phyloP scores from a whole-genome alignment of 345 rosid genomes.

The Barbarea vulgaris region DNA sequence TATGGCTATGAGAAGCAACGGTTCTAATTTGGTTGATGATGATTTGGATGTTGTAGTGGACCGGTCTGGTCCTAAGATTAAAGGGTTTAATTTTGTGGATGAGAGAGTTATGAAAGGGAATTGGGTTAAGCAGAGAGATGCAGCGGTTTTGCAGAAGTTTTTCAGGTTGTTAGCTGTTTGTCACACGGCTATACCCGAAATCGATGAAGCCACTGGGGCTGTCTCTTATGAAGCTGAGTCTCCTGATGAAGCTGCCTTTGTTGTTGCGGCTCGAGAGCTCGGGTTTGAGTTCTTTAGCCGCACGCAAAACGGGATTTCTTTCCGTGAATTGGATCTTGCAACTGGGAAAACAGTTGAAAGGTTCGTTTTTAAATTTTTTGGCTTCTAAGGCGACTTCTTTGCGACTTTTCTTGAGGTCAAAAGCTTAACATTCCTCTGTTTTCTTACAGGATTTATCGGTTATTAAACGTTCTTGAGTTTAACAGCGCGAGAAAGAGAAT shows the following conservation, averaged over 20 bases:
- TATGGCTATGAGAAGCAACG: conserved; percentile 69
- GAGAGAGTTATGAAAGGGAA: conserved; percentile 76
- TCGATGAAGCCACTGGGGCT: conserved; percentile 70
- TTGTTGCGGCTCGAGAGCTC: conserved; percentile 87
- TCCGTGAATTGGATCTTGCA: conserved; percentile 66
- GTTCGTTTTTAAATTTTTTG: conserved; percentile 46
- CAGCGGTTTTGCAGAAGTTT: conserved; percentile 66
- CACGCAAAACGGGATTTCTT: conserved; percentile 68
- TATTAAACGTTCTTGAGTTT: conserved; percentile 78
- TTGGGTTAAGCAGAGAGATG: conserved; percentile 63
- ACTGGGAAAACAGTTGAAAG: conserved; percentile 58
- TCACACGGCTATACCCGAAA: conserved; percentile 93
- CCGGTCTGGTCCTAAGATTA: conserved; percentile 46
- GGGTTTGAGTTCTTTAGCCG: conserved; percentile 89
- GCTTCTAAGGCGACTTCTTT: background rate
- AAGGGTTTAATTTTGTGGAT: conserved; percentile 82
- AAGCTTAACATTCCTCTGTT: conserved; percentile 40
- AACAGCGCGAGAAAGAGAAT: conserved; percentile 64
- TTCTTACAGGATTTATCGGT: conserved; percentile 60
- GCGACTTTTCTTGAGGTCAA: conserved; percentile 40
- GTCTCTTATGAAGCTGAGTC: conserved; percentile 92
- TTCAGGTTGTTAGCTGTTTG: conserved; percentile 75
- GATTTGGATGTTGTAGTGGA: conserved; percentile 45
- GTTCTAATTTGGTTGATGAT: conserved; percentile 52
- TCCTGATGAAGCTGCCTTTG: conserved; percentile 97